Evolutionary conservation across 306 rosid genomes (phyloP).

Genomic region (Lablab purpureus): DNA sequence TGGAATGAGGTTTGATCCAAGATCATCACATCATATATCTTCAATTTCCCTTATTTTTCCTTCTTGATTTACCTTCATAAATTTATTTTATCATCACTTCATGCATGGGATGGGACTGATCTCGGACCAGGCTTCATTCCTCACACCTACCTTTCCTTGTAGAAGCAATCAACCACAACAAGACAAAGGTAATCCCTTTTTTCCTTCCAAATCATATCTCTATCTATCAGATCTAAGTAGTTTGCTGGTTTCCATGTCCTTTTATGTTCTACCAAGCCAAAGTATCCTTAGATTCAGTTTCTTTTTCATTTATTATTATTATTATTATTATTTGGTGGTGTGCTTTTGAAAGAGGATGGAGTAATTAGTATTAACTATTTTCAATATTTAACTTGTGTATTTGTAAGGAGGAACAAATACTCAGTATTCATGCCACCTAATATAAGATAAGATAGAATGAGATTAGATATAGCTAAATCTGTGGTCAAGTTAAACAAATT

Average conservation of each 20-base stretch:
- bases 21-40: slow-evolving; percentile 48
- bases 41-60: not conserved
- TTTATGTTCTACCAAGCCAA: slow-evolving; percentile 21
- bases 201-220: slow-evolving; percentile 5
- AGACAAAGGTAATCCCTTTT: slow-evolving; percentile 36
- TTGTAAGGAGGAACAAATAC: not conserved
- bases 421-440: not conserved
- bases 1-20: slow-evolving; percentile 71
- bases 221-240: slow-evolving; percentile 37
- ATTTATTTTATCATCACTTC: not conserved
- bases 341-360: slow-evolving; percentile 11
- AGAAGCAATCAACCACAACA: slow-evolving; percentile 36
- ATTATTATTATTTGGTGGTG: slow-evolving; percentile 12
- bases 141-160: slow-evolving; percentile 64
- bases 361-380: not conserved
- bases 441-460: no score
- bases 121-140: slow-evolving; percentile 97
- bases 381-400: slow-evolving; percentile 14
- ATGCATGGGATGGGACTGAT: slow-evolving; percentile 51
- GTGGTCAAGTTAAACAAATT: not conserved
- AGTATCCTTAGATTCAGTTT: not conserved
- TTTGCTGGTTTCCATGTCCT: slow-evolving; percentile 9
- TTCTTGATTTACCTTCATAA: slow-evolving; percentile 1
- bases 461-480: not conserved
- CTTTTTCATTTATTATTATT: not conserved